Conservation (phyloP, 805 yeast genomes). For the Diddensiella santjacobensis region DNA sequence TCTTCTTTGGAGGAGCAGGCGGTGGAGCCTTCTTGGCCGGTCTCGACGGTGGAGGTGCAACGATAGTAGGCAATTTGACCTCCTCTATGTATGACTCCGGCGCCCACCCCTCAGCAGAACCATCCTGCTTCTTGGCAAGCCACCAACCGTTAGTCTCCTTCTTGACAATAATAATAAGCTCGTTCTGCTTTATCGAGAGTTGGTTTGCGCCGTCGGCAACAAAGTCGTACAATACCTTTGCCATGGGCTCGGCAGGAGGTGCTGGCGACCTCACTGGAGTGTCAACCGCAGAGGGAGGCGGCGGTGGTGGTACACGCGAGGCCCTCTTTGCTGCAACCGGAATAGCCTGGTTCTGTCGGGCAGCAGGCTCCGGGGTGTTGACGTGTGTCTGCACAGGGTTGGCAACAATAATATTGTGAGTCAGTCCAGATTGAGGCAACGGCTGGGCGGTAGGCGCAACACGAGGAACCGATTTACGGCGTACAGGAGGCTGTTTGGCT, state of each 20-base stretch:
- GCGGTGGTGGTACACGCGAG: conserved; percentile 31
- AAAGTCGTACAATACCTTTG: conserved; percentile 81
- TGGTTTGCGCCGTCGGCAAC: conserved; percentile 84
- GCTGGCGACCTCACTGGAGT: conserved; percentile 59
- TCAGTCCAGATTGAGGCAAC: conserved; percentile 5
- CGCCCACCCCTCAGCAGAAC: conserved; percentile 89
- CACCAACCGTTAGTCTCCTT: conserved; percentile 93
- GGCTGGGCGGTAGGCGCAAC: conserved; percentile 10
- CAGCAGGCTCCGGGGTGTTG: conserved; percentile 12
- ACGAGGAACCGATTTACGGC: conserved; percentile 4
- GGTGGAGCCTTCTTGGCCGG: conserved; percentile 30
- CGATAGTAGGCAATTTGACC: conserved; percentile 18
- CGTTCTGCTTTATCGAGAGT: conserved; percentile 72
- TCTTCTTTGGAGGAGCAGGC: conserved; percentile 25
- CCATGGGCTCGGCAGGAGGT: conserved; percentile 62
- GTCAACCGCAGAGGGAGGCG: conserved; percentile 50
- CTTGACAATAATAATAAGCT: conserved; percentile 64
- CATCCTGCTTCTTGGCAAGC: conserved; percentile 73
- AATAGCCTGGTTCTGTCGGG: neutral
- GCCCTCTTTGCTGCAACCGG: conserved; percentile 1
- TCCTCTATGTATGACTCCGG: conserved; percentile 83
- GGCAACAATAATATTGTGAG: conserved; percentile 3
- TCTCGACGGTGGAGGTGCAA: conserved; percentile 24
- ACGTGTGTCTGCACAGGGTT: conserved; percentile 1
- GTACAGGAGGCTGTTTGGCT: conserved; percentile 7